Base-by-base conservation (phyloP, 495 filamentous ascomycete species). In the Clohesyomyces aquaticus region DNA sequence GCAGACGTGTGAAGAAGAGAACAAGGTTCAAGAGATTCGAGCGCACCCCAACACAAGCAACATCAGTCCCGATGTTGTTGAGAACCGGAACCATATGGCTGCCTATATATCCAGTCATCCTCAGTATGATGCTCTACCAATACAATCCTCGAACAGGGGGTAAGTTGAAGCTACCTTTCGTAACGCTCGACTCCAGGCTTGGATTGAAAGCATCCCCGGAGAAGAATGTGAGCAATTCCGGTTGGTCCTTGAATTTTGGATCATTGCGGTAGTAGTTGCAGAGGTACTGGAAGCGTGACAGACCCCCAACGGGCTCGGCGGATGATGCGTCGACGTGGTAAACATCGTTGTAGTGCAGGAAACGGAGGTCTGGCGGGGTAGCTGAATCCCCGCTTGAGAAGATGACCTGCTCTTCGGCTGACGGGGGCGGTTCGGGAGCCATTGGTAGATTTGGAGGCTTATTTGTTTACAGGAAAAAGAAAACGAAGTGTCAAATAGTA, bases 181-280 rank as follows among this genome's bases (percentile, higher is more conserved):
- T 96, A 3, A 95, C 83, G 8, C 87, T 87, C 63, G 86, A 90
- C 74, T 96, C 91, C 50, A 96, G 75, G 63, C 88, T 91, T 0
- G 92, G 92, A 72, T 96, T 96, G 76, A 92, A 96, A 2, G 87
- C 90, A 82, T 96, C 92, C 35, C 92, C 91, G 9, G 90, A 94
- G 76, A 96, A 96, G 64, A 96, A 80, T 6, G 90, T 93, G 9
- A 95, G 73, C 11, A 91, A 76, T 16, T 82, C 75, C 4, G 90
- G 80, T 65, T 89, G 87, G 8, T 75, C 81, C 21, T 77, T 70
- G 71, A 83, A 94, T 21, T 75, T 75, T 12, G 80, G 72, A 50
- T 82, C 76, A 1, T 78, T 75, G 21, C 86, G 83, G 75, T 96
- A 96, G 73, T 91, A 76, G 48, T 90, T 86, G 41, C 83, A 77